These are phyloP conservation scores for Ogataea polymorpha DNA, from an alignment of 805 yeast species.

Conservation along the genomic window DNA sequence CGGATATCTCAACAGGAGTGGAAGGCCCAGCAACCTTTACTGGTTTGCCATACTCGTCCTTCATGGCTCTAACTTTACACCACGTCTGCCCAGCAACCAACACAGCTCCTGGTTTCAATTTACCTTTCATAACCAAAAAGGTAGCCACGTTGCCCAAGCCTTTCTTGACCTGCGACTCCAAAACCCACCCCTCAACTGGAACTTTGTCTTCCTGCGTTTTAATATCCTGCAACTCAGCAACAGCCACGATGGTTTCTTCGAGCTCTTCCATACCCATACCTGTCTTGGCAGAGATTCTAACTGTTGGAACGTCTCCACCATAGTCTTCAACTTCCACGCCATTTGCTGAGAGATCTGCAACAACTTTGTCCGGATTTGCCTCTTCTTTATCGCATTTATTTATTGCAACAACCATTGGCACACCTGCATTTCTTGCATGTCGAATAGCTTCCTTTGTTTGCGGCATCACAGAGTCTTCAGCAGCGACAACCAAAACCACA, in stretches of 20 bases:
- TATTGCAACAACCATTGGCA: conserved; percentile 85
- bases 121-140: conserved; percentile 76
- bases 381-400: conserved; percentile 87
- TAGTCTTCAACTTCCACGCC: conserved; percentile 86
- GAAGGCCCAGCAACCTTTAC: conserved; percentile 76
- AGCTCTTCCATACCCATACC: conserved; percentile 87
- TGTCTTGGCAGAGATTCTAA: conserved; percentile 82
- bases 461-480: conserved; percentile 97
- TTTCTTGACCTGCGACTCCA: conserved; percentile 79
- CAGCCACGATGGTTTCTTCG: conserved; percentile 83
- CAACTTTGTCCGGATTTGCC: conserved; percentile 69
- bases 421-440: conserved; percentile 80
- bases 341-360: conserved; percentile 69
- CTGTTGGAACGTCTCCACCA: conserved; percentile 93
- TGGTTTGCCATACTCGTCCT: conserved; percentile 65
- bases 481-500: conserved; percentile 89
- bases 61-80: conserved; percentile 78
- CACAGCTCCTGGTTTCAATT: conserved; percentile 64
- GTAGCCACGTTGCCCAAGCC: conserved; percentile 88
- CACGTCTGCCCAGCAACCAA: conserved; percentile 84
- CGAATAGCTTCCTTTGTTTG: conserved; percentile 94
- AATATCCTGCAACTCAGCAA: conserved; percentile 80
- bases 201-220: conserved; percentile 54
- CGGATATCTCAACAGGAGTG: conserved; percentile 84
- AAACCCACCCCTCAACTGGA: conserved; percentile 79